Evolutionary conservation across 1,139 yeast species (phyloP).

Genomic region (Taphrina betulina): DNA sequence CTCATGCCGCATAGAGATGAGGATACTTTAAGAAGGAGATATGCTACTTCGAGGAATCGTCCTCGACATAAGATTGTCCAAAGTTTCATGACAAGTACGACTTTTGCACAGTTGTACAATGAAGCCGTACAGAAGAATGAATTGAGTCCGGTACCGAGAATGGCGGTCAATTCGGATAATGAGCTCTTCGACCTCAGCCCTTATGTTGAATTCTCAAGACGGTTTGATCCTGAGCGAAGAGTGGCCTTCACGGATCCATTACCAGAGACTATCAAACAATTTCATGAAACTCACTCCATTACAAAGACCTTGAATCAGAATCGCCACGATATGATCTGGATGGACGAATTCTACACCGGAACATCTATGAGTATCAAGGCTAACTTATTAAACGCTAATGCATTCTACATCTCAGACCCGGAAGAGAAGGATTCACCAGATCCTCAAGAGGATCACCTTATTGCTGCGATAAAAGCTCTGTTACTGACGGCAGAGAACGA

Average conservation of each 20-base stretch:
- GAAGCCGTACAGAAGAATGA: conserved; percentile 9
- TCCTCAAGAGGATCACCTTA: not conserved
- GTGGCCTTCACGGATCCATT: not conserved
- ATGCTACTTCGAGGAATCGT: conserved; percentile 6
- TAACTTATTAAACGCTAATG: not conserved
- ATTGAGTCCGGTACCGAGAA: conserved; percentile 8
- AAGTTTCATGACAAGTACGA: not conserved
- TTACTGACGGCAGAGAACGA: not conserved
- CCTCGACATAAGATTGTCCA: not conserved
- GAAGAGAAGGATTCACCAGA: not conserved
- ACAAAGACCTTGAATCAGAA: not conserved
- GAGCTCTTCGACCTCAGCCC: not conserved
- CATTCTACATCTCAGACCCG: conserved; percentile 5
- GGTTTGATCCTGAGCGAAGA: conserved; percentile 5
- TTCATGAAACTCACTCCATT: not conserved
- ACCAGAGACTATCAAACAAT: not conserved
- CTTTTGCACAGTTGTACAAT: conserved; percentile 15
- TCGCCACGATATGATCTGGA: not conserved
- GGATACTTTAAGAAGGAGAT: not conserved
- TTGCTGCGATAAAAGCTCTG: conserved; percentile 1
- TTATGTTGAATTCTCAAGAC: conserved; percentile 14
- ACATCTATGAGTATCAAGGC: not conserved
- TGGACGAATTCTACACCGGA: not conserved
- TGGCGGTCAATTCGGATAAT: not conserved
- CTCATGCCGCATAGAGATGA: not conserved